These are phyloP conservation scores for Ilyonectria sp. DNA, from an alignment of 2,329 filamentous ascomycete genomes.

Conservation along the genomic window DNA sequence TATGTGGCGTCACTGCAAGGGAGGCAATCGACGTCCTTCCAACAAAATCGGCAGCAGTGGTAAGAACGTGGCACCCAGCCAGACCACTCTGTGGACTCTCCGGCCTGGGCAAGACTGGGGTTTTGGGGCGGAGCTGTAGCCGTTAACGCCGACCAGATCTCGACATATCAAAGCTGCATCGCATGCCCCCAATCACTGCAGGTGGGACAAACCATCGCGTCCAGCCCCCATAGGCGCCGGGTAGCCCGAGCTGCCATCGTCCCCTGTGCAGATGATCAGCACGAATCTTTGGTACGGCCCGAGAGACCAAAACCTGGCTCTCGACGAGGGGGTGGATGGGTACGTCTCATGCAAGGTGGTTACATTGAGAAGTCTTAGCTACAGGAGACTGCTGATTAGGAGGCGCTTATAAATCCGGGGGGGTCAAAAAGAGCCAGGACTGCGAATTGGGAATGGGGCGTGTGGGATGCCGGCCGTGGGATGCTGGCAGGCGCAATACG, in stretches of 20 bases:
- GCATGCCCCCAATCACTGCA: constrained; percentile 18
- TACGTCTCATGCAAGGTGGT: constrained; percentile 39
- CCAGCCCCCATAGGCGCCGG: constrained; percentile 10
- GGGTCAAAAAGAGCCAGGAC: constrained; percentile 24
- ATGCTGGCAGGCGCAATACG: constrained; percentile 19
- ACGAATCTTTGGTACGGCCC: constrained; percentile 24
- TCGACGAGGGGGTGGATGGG: constrained; percentile 30
- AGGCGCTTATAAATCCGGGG: constrained; percentile 43
- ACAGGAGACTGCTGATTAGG: constrained; percentile 33
- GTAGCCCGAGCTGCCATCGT: constrained; percentile 8
- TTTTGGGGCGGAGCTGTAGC: constrained; percentile 17
- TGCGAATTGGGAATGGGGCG: constrained; percentile 8
- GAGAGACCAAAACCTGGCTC: constrained; percentile 29
- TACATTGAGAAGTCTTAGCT: constrained; percentile 36
- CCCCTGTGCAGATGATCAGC: constrained; percentile 25
- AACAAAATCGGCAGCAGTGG: constrained; percentile 9
- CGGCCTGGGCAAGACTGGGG: constrained; percentile 6
- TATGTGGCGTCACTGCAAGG: constrained; percentile 9
- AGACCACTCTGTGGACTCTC: constrained; percentile 6
- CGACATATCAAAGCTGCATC: constrained; percentile 25
- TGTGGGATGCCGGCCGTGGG: constrained; percentile 23
- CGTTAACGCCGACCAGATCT: constrained; percentile 27
- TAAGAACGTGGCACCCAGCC: constrained; percentile 21
- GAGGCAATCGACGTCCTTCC: not conserved
- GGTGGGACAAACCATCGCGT: constrained; percentile 7